phyloP scores from a whole-genome alignment of 768 basidiomycete species.

The Leccinum subtestaceum region DNA sequence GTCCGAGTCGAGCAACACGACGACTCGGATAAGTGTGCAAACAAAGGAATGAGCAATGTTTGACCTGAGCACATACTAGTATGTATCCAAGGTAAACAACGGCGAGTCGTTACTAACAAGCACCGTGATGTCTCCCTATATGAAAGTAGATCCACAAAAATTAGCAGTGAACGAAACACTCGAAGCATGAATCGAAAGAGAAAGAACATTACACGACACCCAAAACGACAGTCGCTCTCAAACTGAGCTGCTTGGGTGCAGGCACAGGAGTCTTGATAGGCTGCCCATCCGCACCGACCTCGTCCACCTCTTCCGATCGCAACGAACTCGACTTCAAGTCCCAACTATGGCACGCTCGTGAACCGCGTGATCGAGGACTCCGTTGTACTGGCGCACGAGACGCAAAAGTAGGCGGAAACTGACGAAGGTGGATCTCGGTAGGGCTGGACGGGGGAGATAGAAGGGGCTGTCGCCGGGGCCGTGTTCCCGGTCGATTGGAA shows the following conservation, averaged over 20 bases:
- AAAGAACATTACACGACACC: conserved; percentile 55
- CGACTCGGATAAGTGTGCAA: neutral
- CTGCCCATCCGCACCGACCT: conserved; percentile 36
- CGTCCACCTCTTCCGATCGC: conserved; percentile 46
- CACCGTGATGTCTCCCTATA: neutral
- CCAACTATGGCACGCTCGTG: conserved; percentile 83
- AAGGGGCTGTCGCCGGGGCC: conserved; percentile 42
- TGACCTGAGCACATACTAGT: too few relatives aligned
- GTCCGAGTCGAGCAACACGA: neutral
- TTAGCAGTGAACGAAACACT: neutral
- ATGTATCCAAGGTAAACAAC: neutral
- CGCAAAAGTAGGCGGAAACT: conserved; percentile 78
- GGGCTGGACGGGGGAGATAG: conserved; percentile 56
- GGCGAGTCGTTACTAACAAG: neutral
- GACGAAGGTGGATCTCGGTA: conserved; percentile 73
- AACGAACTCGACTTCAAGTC: conserved; percentile 80
- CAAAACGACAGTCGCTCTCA: conserved; percentile 76
- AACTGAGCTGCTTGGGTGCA: conserved; percentile 49
- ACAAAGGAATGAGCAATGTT: conserved; percentile 1
- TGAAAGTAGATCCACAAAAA: neutral
- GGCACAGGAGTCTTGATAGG: conserved; percentile 31
- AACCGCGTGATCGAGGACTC: conserved; percentile 83
- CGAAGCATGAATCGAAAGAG: conserved; percentile 4
- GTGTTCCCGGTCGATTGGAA: conserved; percentile 37
- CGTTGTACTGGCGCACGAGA: conserved; percentile 79